Percentiles rank a stretch among this genome's conserved stretches.
These are phyloP conservation scores for Nyssa sinensis DNA, from an alignment of 148 eudicot genomes.

Conservation along the genomic window DNA sequence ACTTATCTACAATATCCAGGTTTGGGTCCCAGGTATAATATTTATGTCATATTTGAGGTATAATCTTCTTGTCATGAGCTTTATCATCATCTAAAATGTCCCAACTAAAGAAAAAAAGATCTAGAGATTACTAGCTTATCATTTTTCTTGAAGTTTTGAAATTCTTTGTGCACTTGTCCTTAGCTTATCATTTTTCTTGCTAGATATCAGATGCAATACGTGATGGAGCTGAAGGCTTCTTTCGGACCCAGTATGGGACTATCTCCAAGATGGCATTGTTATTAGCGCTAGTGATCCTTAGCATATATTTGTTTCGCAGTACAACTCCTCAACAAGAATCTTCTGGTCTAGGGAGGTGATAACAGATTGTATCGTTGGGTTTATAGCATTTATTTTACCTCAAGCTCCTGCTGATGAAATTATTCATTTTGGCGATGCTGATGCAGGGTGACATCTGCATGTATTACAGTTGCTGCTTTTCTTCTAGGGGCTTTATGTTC, in stretches of 20 bases:
- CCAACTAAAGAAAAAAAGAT: background rate
- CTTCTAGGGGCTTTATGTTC: slow-evolving; percentile 96
- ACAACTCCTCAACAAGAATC: slow-evolving; percentile 90
- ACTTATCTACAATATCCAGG: too few species aligned
- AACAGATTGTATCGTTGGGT: background rate
- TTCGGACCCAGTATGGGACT: slow-evolving; percentile 95
- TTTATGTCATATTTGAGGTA: too few species aligned
- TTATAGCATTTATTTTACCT: background rate
- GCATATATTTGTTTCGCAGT: slow-evolving; percentile 83
- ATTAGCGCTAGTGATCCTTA: slow-evolving; percentile 72
- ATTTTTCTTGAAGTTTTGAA: background rate
- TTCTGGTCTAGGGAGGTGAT: slow-evolving; percentile 88
- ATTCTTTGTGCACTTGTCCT: slow-evolving; percentile 10
- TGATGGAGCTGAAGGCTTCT: slow-evolving; percentile 98
- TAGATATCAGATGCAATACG: slow-evolving; percentile 99
- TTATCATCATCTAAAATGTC: background rate
- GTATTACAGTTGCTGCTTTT: slow-evolving; percentile 83
- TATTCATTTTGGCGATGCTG: slow-evolving; percentile 14
- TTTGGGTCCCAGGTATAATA: too few species aligned
- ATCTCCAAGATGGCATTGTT: slow-evolving; percentile 95
- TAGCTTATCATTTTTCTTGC: slow-evolving; percentile 31
- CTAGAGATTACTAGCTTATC: background rate
- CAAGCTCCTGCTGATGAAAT: slow-evolving; percentile 1
- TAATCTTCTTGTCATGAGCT: background rate
- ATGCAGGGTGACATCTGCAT: slow-evolving; percentile 85